Base-by-base conservation (phyloP, 1,284 basidiomycete genomes). In the Xanthoconium separans region DNA sequence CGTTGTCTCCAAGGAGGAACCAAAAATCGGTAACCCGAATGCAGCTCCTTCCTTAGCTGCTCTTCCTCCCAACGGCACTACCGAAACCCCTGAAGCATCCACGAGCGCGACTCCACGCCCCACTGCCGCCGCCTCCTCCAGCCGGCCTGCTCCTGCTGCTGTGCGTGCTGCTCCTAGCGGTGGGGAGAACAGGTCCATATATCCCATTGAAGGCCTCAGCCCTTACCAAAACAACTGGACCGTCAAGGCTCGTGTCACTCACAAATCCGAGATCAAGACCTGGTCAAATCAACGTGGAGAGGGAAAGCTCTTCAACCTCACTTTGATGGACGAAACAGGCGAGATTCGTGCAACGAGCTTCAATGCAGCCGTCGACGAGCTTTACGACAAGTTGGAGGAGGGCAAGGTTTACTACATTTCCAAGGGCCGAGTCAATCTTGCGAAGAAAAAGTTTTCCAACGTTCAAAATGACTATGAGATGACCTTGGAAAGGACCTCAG, bases 181-280 rank as follows among this genome's bases (percentile, higher is more conserved):
- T 68, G 58, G 63, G 54, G 57, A 50, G 52, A 61, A 66, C 11
- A 62, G 61, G 62, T 84, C 78, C 60, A 80, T 86, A 55, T 91
- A 84, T 71, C 95, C 95, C 4, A 99, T 99, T 63, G 95, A 98
- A 67, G 91, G 89, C 6, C 82, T 99, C 47, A 96, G 91, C 64
- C 97, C 96, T 8, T 99, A 98, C 70, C 93, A 97, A 73, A 98
- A 97, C 76, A 95, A 95, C 68, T 97, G 95, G 96, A 96, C 92
- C 4, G 98, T 99, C 80, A 95, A 95, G 70, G 97, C 94, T 24
- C 88, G 94, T 47, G 93, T 98, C 44, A 92, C 87, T 3, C 84
- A 91, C 63, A 98, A 96, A 74, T 86, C 85, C 0, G 96, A 98
- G 0, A 85, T 99, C 66, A 90, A 85, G 65, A 84, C 85, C 43